phyloP scores from a whole-genome alignment of 768 basidiomycete species.

The Sporobolomyces phaffii region DNA sequence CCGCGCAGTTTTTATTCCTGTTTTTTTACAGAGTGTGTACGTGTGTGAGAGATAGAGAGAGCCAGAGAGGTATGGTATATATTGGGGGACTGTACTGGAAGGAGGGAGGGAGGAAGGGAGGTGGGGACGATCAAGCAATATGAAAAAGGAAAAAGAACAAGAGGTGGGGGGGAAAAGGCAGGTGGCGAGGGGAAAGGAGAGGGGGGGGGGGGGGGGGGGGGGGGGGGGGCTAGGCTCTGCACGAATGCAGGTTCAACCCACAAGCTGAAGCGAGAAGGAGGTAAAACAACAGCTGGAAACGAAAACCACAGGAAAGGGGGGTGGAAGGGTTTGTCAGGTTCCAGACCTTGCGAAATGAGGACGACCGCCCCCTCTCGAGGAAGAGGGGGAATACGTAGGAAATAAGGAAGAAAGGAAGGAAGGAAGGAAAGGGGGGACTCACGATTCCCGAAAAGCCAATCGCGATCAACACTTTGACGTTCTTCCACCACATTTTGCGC shows the following conservation, averaged over 20 bases:
- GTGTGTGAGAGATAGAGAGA: too few species aligned
- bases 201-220: not conserved
- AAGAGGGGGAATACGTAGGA: too few species aligned
- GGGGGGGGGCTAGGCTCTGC: not conserved
- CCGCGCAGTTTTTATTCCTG: too few species aligned
- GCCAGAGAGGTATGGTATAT: too few species aligned
- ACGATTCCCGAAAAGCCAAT: constrained; percentile 53
- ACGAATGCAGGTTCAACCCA: constrained; percentile 58
- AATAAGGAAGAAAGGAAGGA: not conserved
- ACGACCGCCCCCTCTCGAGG: too few species aligned
- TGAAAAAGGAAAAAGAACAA: too few species aligned
- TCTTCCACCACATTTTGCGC: constrained; percentile 50
- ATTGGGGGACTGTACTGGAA: too few species aligned
- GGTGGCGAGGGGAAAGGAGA: not conserved
- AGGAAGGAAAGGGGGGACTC: constrained; percentile 44
- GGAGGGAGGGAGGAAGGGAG: too few species aligned
- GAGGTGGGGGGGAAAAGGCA: not conserved
- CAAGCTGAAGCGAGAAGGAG: constrained; percentile 83
- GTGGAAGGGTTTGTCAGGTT: too few species aligned
- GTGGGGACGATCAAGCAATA: too few species aligned
- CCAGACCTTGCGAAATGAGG: too few species aligned
- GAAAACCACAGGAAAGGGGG: not conserved
- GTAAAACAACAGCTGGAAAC: constrained; percentile 65
- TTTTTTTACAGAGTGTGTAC: too few species aligned
- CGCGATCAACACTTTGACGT: constrained; percentile 47